These are phyloP conservation scores for Azolla pinnata DNA, from an alignment of 75 land plant genomes.

Conservation along the genomic window DNA sequence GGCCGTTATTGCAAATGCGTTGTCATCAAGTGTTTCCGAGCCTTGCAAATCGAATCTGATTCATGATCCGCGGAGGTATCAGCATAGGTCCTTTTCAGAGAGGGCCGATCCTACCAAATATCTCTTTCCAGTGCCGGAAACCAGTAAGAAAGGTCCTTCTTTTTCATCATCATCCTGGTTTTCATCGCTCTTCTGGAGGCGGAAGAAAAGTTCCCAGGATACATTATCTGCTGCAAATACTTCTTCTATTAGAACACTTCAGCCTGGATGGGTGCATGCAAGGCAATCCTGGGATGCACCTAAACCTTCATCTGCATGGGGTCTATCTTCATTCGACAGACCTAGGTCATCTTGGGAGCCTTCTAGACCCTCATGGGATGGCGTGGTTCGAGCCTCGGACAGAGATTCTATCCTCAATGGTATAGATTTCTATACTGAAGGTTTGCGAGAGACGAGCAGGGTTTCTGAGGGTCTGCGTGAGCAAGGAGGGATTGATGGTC, in stretches of 20 bases:
- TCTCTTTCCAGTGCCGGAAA: background rate
- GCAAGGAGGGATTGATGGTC: background rate
- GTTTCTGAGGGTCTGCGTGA: background rate
- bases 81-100: conserved; percentile 8
- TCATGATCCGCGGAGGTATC: background rate
- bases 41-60: background rate
- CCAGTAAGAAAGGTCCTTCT: background rate
- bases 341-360: conserved; percentile 6
- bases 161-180: too few relatives aligned
- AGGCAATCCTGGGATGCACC: conserved; percentile 4
- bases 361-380: conserved; percentile 1
- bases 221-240: background rate
- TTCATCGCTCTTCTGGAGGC: background rate
- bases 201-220: background rate
- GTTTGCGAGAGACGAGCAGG: too few relatives aligned
- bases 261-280: background rate
- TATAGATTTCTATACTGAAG: background rate
- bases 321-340: background rate
- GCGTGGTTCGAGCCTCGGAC: background rate
- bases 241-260: background rate
- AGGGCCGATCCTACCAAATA: background rate
- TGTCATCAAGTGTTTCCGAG: background rate
- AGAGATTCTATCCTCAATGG: background rate
- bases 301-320: background rate
- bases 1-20: background rate